Percentiles rank a stretch among this genome's conserved stretches.
phyloP scores from a whole-genome alignment of 768 basidiomycete species.

The Mycena belliarum region DNA sequence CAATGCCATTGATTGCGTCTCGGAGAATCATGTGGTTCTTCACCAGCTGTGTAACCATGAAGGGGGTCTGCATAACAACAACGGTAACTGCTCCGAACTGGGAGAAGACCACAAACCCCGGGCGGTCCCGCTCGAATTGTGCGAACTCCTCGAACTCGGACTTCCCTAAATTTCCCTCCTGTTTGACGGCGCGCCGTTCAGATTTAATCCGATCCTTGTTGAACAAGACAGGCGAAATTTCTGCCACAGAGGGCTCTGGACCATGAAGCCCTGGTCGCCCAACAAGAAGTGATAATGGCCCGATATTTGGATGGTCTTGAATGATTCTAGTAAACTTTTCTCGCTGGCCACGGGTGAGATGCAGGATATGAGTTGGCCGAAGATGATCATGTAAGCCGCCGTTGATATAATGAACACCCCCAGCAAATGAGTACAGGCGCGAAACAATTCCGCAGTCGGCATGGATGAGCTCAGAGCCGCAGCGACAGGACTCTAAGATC shows the following conservation, averaged over 20 bases:
- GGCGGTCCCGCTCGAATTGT: constrained; percentile 4
- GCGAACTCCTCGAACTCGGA: neutral
- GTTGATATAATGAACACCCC: neutral
- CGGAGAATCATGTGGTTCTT: neutral
- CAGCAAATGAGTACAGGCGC: neutral
- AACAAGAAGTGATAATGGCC: constrained; percentile 9
- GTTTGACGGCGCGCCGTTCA: constrained; percentile 17
- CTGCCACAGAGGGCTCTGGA: constrained; percentile 24
- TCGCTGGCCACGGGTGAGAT: neutral
- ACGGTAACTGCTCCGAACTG: constrained; percentile 20
- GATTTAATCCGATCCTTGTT: constrained; percentile 22
- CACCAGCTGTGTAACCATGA: constrained; percentile 21
- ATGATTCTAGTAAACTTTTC: neutral
- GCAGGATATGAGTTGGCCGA: neutral
- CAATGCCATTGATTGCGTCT: constrained; percentile 32
- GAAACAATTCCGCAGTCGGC: neutral
- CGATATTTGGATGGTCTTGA: constrained; percentile 4
- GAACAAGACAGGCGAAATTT: constrained; percentile 20
- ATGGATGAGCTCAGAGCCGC: neutral
- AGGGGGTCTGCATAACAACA: constrained; percentile 21
- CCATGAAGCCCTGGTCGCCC: constrained; percentile 23
- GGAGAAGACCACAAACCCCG: constrained; percentile 8
- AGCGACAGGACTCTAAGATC: neutral
- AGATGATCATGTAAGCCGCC: neutral
- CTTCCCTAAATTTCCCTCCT: neutral